These are phyloP conservation scores for Xylaria palmicola DNA, from an alignment of 495 filamentous ascomycete genomes.

Conservation along the genomic window DNA sequence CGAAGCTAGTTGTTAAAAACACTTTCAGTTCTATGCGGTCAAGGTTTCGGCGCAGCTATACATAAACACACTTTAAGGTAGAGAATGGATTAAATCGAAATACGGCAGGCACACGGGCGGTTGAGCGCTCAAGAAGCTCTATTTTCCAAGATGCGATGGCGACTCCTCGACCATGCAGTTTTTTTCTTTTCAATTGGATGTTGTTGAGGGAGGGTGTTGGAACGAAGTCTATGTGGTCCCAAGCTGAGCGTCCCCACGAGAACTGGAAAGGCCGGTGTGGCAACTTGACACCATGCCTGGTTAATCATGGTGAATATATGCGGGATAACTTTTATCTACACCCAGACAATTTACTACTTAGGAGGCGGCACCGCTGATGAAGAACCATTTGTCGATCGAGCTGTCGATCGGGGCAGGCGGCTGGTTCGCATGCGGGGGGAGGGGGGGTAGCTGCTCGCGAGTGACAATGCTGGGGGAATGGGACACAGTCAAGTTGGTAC, in stretches of 20 bases:
- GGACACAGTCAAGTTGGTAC: slow-evolving; percentile 73
- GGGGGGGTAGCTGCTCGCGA: slow-evolving; percentile 61
- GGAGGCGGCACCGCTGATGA: slow-evolving; percentile 95
- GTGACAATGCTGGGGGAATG: slow-evolving; percentile 68
- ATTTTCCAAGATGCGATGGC: not conserved
- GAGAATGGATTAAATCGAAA: no score
- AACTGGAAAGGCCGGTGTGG: not conserved
- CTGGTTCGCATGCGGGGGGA: slow-evolving; percentile 74
- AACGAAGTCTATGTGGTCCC: not conserved
- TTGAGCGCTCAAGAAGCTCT: not conserved
- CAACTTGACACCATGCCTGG: not conserved
- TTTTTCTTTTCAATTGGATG: not conserved
- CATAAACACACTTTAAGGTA: no score
- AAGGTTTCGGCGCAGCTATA: no score
- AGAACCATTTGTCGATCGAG: slow-evolving; percentile 99
- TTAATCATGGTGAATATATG: not conserved
- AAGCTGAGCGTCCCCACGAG: not conserved
- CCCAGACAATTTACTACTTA: slow-evolving; percentile 43
- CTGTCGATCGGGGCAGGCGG: slow-evolving; percentile 86
- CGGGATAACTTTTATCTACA: slow-evolving; percentile 25
- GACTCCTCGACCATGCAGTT: not conserved
- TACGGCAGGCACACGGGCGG: not conserved
- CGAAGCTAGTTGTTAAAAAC: not conserved
- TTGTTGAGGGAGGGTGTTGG: no score
- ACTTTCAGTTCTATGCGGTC: no score